Percentiles rank a stretch among this genome's conserved stretches.
These are phyloP conservation scores for Penicillium alfredii DNA, from an alignment of 495 filamentous ascomycete species.

Conservation along the genomic window DNA sequence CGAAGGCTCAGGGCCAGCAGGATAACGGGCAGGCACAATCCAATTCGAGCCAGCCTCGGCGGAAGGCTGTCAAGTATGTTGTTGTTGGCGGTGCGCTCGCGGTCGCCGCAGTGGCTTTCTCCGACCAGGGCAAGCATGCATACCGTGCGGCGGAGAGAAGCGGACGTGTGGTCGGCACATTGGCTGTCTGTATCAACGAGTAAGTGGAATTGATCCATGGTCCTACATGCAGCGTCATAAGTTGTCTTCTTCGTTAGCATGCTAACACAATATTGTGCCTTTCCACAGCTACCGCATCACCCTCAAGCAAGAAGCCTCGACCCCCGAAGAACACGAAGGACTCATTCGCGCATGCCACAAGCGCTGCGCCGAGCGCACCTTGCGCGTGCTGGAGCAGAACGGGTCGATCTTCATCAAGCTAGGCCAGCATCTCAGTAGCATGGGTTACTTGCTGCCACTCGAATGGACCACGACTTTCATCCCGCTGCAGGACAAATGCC, in stretches of 20 bases:
- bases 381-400: constrained; percentile 84
- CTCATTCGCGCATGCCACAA: constrained; percentile 83
- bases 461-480: constrained; percentile 98
- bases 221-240: background rate
- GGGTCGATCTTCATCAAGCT: constrained; percentile 98
- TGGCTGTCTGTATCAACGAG: constrained; percentile 87
- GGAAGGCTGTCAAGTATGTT: constrained; percentile 37
- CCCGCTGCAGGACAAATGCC: constrained; percentile 92
- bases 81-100: constrained; percentile 49
- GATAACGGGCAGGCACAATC: constrained; percentile 11
- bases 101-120: constrained; percentile 57
- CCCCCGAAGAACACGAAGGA: constrained; percentile 54
- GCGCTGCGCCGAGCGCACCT: constrained; percentile 82
- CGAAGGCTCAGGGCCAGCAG: constrained; percentile 6
- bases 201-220: constrained; percentile 40
- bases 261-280: constrained; percentile 1
- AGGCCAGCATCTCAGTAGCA: constrained; percentile 91
- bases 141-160: constrained; percentile 71
- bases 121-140: constrained; percentile 64
- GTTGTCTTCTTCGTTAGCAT: background rate
- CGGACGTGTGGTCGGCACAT: constrained; percentile 67
- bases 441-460: constrained; percentile 88
- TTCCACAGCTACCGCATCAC: constrained; percentile 70
- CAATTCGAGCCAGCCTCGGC: constrained; percentile 16
- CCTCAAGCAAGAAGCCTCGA: constrained; percentile 56